Base-by-base conservation (phyloP, 2,329 filamentous ascomycete genomes). In the Aspergillus clavatus region DNA sequence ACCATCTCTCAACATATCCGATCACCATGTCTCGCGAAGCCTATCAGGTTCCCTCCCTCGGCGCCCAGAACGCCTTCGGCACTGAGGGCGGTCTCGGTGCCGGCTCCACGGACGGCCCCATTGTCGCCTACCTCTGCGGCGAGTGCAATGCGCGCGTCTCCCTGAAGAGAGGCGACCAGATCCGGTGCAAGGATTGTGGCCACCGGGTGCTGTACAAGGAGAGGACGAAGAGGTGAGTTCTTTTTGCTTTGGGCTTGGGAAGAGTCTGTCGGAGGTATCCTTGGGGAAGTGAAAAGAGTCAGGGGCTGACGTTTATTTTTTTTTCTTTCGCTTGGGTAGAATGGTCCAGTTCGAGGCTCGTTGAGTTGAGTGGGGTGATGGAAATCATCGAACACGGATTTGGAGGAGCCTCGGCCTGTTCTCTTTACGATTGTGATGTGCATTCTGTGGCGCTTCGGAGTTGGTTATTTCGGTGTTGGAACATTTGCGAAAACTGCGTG, bases 261-360 rank as follows among this genome's bases (percentile, higher is more conserved):
- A n/a, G n/a, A n/a, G n/a, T n/a, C n/a, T n/a, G n/a, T n/a, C n/a
- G n/a, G n/a, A n/a, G n/a, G n/a, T n/a, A n/a, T n/a, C n/a, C n/a
- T n/a, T n/a, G n/a, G n/a, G n/a, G n/a, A n/a, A n/a, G n/a, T n/a
- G n/a, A n/a, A n/a, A n/a, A n/a, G n/a, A n/a, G n/a, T 18, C 18
- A 16, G 11, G n/a, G 8, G 18, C 31, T 2, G 29, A 33, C 7
- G 36, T 4, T 36, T 55, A 49, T 42, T 35, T n/a, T 42, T 22
- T 42, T 37, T 5, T 40, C n/a, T 40, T 18, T 38, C 41, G 36
- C 11, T 14, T 36, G 3, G 45, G 44, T 58, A 95, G 91, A 64
- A 96, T 97, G 90, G 90, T 97, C 41, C 93, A 98, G 73, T 97
- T 98, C 63, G 90, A 98, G 76, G 93, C 93, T 41, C 82, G 91